Evolutionary conservation across 106 monocot species (phyloP).

Genomic region (Allium sativum): DNA sequence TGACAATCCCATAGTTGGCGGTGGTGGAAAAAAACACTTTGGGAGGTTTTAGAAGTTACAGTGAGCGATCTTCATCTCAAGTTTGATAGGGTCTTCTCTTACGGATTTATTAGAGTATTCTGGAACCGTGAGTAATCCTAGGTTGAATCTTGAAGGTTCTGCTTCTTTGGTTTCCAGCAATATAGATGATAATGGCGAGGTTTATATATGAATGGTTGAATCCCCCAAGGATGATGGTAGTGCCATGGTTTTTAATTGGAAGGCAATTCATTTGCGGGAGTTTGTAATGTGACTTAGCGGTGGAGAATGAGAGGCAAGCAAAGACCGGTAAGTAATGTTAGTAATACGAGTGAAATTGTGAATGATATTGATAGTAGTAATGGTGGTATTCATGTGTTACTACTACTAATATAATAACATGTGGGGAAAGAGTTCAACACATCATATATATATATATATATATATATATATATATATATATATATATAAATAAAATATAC

Average conservation of each 20-base stretch:
- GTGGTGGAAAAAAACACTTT: neutral
- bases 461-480: too few relatives aligned
- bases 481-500: too few relatives aligned
- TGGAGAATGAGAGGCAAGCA: conserved; percentile 14
- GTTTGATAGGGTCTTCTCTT: conserved; percentile 61
- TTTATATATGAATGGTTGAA: conserved; percentile 73
- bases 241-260: conserved; percentile 23
- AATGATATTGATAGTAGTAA: too few relatives aligned
- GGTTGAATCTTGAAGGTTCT: conserved; percentile 18
- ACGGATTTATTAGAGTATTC: conserved; percentile 71
- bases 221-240: conserved; percentile 35
- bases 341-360: too few relatives aligned
- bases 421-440: too few relatives aligned
- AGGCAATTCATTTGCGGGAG: neutral
- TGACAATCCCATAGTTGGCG: conserved; percentile 2
- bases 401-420: too few relatives aligned
- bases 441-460: too few relatives aligned
- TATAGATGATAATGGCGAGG: conserved; percentile 33
- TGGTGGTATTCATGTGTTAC: too few relatives aligned
- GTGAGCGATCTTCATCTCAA: conserved; percentile 49
- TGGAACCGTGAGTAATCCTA: conserved; percentile 39
- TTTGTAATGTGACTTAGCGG: neutral
- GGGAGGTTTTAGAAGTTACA: conserved; percentile 25
- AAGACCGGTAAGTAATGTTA: neutral
- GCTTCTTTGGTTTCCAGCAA: conserved; percentile 17